These are phyloP conservation scores for Ophiostoma tasmaniense DNA, from an alignment of 2,329 filamentous ascomycete species.

Conservation along the genomic window DNA sequence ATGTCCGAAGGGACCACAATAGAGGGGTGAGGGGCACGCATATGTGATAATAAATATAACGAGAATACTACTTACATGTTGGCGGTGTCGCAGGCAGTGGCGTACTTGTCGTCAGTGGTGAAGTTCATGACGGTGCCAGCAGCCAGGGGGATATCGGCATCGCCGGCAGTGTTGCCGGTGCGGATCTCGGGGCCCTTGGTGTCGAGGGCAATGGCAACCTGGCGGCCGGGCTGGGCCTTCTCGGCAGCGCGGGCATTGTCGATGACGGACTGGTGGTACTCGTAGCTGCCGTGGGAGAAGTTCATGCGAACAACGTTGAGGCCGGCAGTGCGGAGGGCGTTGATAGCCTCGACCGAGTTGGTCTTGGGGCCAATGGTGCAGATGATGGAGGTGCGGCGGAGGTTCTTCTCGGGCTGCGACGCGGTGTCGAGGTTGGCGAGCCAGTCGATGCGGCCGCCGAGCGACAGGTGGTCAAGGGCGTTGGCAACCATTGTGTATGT, in stretches of 20 bases:
- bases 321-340: slow-evolving; percentile 79
- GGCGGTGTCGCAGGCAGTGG: slow-evolving; percentile 71
- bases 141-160: slow-evolving; percentile 71
- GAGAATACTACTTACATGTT: slow-evolving; percentile 66
- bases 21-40: background rate
- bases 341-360: slow-evolving; percentile 95
- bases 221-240: slow-evolving; percentile 66
- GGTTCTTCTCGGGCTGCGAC: slow-evolving; percentile 77
- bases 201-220: slow-evolving; percentile 87
- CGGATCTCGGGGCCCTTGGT: slow-evolving; percentile 58
- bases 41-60: background rate
- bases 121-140: slow-evolving; percentile 84
- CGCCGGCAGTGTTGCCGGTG: slow-evolving; percentile 62
- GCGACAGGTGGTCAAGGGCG: slow-evolving; percentile 77
- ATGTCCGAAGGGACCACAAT: background rate
- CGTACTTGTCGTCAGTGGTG: slow-evolving; percentile 92
- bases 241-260: slow-evolving; percentile 89
- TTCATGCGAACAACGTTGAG: slow-evolving; percentile 99
- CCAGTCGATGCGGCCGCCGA: slow-evolving; percentile 62
- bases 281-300: slow-evolving; percentile 91
- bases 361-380: slow-evolving; percentile 99
- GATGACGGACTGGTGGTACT: slow-evolving; percentile 90
- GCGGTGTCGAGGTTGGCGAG: slow-evolving; percentile 74
- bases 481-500: slow-evolving; percentile 44
- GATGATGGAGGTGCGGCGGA: slow-evolving; percentile 95